These are phyloP conservation scores for Hygrophoropsis aurantiaca DNA, from an alignment of 768 basidiomycete genomes.

Conservation along the genomic window DNA sequence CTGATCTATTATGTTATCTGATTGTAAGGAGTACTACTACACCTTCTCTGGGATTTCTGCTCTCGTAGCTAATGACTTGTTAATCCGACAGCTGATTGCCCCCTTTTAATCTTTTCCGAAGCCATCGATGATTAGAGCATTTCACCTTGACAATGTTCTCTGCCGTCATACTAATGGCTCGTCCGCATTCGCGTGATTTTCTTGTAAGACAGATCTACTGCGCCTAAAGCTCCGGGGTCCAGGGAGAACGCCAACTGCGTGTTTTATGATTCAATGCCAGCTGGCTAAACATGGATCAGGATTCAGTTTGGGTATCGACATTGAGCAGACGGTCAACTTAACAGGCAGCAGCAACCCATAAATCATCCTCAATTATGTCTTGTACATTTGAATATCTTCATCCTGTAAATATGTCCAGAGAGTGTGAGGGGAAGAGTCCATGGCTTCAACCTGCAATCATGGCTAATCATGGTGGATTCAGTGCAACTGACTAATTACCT, in stretches of 20 bases:
- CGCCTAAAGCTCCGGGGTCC: slow-evolving; percentile 69
- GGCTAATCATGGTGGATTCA: too few relatives aligned
- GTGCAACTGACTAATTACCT: too few relatives aligned
- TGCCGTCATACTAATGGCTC: slow-evolving; percentile 53
- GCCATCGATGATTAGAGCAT: slow-evolving; percentile 63
- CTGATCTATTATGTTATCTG: too few relatives aligned
- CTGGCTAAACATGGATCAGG: slow-evolving; percentile 53
- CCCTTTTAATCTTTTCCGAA: slow-evolving; percentile 58
- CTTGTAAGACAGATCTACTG: slow-evolving; percentile 56
- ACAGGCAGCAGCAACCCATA: too few relatives aligned
- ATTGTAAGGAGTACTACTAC: slow-evolving; percentile 18
- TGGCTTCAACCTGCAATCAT: too few relatives aligned
- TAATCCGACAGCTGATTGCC: slow-evolving; percentile 59
- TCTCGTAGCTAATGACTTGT: slow-evolving; percentile 2
- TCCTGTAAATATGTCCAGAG: too few relatives aligned
- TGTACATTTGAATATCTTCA: too few relatives aligned
- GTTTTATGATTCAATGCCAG: slow-evolving; percentile 56
- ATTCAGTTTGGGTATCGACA: slow-evolving; percentile 25
- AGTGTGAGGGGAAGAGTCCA: too few relatives aligned
- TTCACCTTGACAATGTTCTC: slow-evolving; percentile 62
- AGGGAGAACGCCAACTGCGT: slow-evolving; percentile 62
- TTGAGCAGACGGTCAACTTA: too few relatives aligned
- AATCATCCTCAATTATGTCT: too few relatives aligned
- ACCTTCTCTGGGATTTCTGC: background rate
- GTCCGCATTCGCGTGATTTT: slow-evolving; percentile 56